Evolutionary conservation across 2,329 filamentous ascomycete species (phyloP).

Genomic region (Alternaria rosae): DNA sequence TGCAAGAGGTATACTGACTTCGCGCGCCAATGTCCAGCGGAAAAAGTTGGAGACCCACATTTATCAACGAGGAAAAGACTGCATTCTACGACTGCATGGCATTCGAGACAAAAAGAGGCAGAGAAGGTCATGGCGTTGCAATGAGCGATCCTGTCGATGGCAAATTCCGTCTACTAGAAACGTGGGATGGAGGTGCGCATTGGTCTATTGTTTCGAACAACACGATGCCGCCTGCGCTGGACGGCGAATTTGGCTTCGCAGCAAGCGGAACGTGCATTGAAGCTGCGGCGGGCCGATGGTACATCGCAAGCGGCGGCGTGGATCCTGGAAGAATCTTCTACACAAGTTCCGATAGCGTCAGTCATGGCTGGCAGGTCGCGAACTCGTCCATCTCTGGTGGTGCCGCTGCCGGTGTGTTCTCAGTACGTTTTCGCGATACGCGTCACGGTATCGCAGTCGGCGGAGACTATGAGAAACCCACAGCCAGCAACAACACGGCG

Average conservation of each 20-base stretch:
- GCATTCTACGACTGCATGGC: slow-evolving; percentile 43
- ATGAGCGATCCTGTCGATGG: slow-evolving; percentile 41
- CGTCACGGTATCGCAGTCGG: slow-evolving; percentile 37
- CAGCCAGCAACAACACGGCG: slow-evolving; percentile 25
- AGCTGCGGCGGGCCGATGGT: slow-evolving; percentile 37
- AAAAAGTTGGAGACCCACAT: slow-evolving; percentile 29
- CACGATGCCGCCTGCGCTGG: slow-evolving; percentile 28
- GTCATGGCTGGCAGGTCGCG: slow-evolving; percentile 27
- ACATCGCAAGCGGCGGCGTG: slow-evolving; percentile 37
- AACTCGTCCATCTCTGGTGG: slow-evolving; percentile 32
- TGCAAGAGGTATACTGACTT: neutral
- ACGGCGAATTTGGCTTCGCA: slow-evolving; percentile 36
- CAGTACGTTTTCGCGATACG: slow-evolving; percentile 35
- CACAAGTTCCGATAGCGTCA: slow-evolving; percentile 14
- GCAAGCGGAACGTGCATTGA: slow-evolving; percentile 39
- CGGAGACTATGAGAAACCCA: slow-evolving; percentile 35
- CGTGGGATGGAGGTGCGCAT: slow-evolving; percentile 31
- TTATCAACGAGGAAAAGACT: slow-evolving; percentile 31
- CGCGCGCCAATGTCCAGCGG: slow-evolving; percentile 15
- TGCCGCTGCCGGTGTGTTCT: slow-evolving; percentile 39
- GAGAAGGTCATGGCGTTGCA: slow-evolving; percentile 28
- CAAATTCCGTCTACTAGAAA: slow-evolving; percentile 38
- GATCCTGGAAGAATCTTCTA: slow-evolving; percentile 34
- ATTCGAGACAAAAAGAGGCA: slow-evolving; percentile 25
- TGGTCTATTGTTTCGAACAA: slow-evolving; percentile 26